Percentiles rank a stretch among this genome's conserved stretches.
phyloP scores from a whole-genome alignment of 1,284 basidiomycete genomes.

The Taiwanofungus camphoratus region DNA sequence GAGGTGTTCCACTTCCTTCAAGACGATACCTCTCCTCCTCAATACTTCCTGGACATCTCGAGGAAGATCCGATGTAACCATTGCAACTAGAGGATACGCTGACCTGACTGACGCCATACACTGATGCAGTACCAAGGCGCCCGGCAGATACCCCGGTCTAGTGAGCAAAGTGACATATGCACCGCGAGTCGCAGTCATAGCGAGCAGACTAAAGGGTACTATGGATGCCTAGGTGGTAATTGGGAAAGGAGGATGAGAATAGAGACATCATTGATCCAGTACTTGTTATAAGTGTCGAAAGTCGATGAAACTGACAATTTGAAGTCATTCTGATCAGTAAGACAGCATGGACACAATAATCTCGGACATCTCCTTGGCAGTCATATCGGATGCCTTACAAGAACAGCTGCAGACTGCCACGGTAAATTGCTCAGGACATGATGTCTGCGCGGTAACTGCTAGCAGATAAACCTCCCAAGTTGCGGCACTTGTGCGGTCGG shows the following conservation, averaged over 20 bases:
- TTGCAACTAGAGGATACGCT: constrained; percentile 76
- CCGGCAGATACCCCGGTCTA: constrained; percentile 64
- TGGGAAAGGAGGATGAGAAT: too few species aligned
- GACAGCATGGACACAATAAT: constrained; percentile 4
- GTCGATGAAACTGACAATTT: too few species aligned
- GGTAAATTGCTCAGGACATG: too few species aligned
- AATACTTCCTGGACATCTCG: constrained; percentile 52
- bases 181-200: constrained; percentile 28
- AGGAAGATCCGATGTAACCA: constrained; percentile 66
- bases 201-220: constrained; percentile 3
- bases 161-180: constrained; percentile 65
- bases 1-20: constrained; percentile 58
- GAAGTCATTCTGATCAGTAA: too few species aligned
- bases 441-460: constrained; percentile 1
- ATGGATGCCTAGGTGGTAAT: too few species aligned
- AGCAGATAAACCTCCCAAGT: too few species aligned
- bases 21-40: constrained; percentile 43
- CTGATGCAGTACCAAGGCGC: constrained; percentile 68
- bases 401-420: too few species aligned
- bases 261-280: too few species aligned
- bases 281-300: too few species aligned
- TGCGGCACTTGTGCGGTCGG: too few species aligned
- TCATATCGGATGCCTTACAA: too few species aligned
- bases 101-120: constrained; percentile 60
- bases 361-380: constrained; percentile 6